These are phyloP conservation scores for Detonula confervacea DNA, from an alignment of 352 stramenopile species.

Conservation along the genomic window DNA sequence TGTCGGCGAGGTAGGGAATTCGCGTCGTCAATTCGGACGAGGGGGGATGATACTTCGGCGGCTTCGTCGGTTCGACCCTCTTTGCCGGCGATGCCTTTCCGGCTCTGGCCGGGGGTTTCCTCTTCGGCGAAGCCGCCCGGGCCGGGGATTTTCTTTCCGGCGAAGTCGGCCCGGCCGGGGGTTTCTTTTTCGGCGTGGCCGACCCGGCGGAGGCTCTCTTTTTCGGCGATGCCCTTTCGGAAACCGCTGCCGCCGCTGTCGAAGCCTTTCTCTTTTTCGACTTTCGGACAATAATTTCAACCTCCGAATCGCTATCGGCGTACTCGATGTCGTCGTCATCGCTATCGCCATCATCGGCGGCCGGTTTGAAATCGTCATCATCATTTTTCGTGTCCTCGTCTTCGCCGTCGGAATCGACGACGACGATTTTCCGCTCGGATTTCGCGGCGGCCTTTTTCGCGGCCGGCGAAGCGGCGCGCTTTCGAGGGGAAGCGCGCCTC, in stretches of 20 bases:
- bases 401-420: conserved; percentile 18
- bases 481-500: not conserved
- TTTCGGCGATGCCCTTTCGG: not conserved
- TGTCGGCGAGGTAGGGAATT: conserved; percentile 20
- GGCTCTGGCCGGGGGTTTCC: no score
- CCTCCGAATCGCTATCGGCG: no score
- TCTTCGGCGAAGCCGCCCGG: no score
- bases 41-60: conserved; percentile 38
- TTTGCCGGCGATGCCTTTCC: conserved; percentile 26
- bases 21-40: conserved; percentile 26
- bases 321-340: conserved; percentile 26
- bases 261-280: no score
- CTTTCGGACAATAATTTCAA: no score
- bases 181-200: not conserved
- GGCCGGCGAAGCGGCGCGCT: not conserved
- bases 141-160: no score
- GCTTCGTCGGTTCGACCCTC: conserved; percentile 15
- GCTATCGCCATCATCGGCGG: conserved; percentile 23
- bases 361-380: conserved; percentile 20
- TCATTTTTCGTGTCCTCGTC: not conserved
- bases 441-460: not conserved
- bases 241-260: no score
- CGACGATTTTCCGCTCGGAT: conserved; percentile 17
- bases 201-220: not conserved
- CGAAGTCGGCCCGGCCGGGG: not conserved